Evolutionary conservation across 495 filamentous ascomycete species (phyloP).

Genomic region (Penicillium lagena): DNA sequence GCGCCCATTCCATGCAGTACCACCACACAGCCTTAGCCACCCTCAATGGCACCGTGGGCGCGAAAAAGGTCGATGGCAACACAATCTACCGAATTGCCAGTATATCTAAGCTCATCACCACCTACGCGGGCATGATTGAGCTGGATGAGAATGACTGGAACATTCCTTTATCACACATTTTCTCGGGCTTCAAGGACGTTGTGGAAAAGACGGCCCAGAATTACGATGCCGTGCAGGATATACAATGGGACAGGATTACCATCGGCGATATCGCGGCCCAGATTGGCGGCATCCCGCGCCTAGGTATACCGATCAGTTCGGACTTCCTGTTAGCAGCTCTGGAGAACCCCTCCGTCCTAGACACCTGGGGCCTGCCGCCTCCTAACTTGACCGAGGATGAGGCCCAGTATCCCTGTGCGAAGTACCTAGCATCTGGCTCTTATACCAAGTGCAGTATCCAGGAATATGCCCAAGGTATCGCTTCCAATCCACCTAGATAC

Average conservation of each 20-base stretch:
- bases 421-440: neutral
- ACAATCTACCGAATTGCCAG: conserved; percentile 47
- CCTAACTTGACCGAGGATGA: conserved; percentile 16
- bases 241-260: conserved; percentile 39
- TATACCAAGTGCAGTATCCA: neutral
- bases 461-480: conserved; percentile 15
- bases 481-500: conserved; percentile 32
- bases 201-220: conserved; percentile 6
- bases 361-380: conserved; percentile 25
- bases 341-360: conserved; percentile 7
- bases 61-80: conserved; percentile 35
- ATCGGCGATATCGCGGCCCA: conserved; percentile 37
- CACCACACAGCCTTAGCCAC: conserved; percentile 11
- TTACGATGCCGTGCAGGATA: conserved; percentile 9
- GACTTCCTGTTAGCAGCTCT: neutral
- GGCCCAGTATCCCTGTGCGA: conserved; percentile 13
- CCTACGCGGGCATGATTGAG: conserved; percentile 32
- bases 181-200: conserved; percentile 34
- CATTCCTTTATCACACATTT: conserved; percentile 37
- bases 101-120: conserved; percentile 46
- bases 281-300: conserved; percentile 31
- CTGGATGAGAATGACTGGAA: conserved; percentile 31
- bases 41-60: conserved; percentile 19
- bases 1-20: conserved; percentile 28
- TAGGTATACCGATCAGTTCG: conserved; percentile 21